phyloP scores from a whole-genome alignment of 2,329 filamentous ascomycete genomes.

The Berkeleyomyces rouxiae region DNA sequence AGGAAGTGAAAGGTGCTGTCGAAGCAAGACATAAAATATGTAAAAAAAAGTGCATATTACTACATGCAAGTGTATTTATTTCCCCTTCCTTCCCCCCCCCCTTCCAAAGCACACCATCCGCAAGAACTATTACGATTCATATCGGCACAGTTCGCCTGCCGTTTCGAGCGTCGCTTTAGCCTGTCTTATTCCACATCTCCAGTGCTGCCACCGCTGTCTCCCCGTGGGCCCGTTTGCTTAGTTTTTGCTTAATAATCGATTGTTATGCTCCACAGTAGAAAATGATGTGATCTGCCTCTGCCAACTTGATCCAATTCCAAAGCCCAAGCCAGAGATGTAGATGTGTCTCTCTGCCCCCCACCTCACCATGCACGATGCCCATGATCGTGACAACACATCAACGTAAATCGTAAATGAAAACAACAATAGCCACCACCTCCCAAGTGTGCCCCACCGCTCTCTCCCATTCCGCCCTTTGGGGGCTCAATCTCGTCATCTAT shows the following conservation, averaged over 20 bases:
- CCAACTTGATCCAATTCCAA: background rate
- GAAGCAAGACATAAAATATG: background rate
- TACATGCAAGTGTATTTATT: too few species aligned
- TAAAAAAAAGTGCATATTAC: background rate
- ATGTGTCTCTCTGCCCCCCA: too few species aligned
- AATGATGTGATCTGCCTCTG: background rate
- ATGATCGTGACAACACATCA: too few species aligned
- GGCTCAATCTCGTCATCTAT: background rate
- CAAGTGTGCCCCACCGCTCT: too few species aligned
- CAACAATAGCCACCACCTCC: too few species aligned
- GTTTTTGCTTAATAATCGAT: background rate
- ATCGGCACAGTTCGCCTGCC: background rate
- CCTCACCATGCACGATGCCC: too few species aligned
- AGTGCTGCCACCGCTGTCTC: too few species aligned
- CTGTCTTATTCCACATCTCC: background rate
- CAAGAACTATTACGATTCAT: background rate
- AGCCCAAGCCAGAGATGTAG: too few species aligned
- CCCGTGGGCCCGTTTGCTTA: too few species aligned
- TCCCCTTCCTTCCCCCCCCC: background rate
- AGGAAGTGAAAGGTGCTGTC: background rate
- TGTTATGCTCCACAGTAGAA: background rate
- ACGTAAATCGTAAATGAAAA: too few species aligned
- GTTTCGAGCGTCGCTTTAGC: background rate
- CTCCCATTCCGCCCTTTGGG: too few species aligned
- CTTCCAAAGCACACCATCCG: slow-evolving; percentile 3